Percentiles rank a stretch among this genome's conserved stretches.
These are phyloP conservation scores for Eimeria necatrix DNA, from an alignment of 169 alveolate genomes.

Conservation along the genomic window DNA sequence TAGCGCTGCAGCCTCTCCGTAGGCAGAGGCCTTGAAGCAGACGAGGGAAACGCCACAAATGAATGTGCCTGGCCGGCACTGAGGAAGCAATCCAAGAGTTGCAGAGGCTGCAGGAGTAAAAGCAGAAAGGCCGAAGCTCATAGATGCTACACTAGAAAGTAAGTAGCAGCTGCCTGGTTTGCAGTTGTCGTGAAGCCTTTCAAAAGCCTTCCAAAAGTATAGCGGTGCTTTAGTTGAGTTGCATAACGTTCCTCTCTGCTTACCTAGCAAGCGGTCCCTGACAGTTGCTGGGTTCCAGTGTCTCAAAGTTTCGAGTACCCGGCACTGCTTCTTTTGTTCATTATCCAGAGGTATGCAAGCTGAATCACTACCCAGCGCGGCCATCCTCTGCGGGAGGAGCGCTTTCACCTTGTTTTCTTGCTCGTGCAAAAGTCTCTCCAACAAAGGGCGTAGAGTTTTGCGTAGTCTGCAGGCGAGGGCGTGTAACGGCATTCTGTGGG, in stretches of 20 bases:
- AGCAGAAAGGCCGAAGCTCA: neutral
- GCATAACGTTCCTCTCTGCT: neutral
- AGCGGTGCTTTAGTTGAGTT: neutral
- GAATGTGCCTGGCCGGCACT: constrained; percentile 42
- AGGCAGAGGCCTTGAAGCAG: constrained; percentile 60
- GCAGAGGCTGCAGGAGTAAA: constrained; percentile 36
- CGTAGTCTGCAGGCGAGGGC: constrained; percentile 30
- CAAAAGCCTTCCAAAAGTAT: neutral
- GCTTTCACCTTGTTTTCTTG: neutral
- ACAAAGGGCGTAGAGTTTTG: neutral
- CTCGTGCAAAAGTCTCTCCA: constrained; percentile 13
- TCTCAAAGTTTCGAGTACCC: constrained; percentile 12
- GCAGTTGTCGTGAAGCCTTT: neutral
- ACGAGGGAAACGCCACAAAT: constrained; percentile 61
- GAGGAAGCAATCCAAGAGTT: constrained; percentile 49
- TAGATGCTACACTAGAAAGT: neutral
- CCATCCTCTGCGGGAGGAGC: neutral
- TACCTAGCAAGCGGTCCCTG: constrained; percentile 29
- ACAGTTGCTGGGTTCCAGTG: constrained; percentile 27
- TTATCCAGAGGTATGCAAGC: neutral
- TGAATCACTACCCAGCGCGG: neutral
- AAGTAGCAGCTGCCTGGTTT: neutral
- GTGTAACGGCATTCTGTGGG: constrained; percentile 66
- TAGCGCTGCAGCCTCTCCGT: constrained; percentile 38
- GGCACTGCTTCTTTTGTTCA: neutral